Percentiles rank a stretch among this genome's conserved stretches.
These are phyloP conservation scores for Vicia villosa DNA, from an alignment of 306 rosid genomes.

Conservation along the genomic window DNA sequence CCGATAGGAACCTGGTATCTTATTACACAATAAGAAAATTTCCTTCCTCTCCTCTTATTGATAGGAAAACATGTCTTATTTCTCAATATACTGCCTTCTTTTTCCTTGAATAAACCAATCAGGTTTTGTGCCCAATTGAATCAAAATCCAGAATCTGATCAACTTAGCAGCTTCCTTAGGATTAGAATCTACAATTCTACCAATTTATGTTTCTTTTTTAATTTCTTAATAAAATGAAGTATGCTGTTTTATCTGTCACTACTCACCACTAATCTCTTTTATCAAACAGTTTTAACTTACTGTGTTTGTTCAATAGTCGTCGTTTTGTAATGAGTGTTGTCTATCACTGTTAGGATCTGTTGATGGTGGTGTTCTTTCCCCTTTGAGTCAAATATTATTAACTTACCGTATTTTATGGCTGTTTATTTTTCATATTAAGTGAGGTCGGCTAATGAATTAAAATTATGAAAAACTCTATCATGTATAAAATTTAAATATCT, in stretches of 20 bases:
- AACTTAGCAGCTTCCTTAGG: conserved; percentile 7
- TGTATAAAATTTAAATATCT: not conserved
- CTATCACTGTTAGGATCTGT: not conserved
- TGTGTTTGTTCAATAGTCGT: conserved; percentile 17
- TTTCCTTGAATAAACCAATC: not conserved
- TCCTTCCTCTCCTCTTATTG: not conserved
- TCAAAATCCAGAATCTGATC: not conserved
- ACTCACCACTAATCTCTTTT: not conserved
- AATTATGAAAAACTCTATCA: not conserved
- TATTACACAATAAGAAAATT: not conserved
- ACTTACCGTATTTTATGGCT: no score
- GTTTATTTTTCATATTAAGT: no score
- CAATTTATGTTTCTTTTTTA: not conserved
- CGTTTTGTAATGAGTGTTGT: not conserved
- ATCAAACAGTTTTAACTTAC: not conserved
- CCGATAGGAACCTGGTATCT: not conserved
- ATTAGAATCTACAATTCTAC: no score
- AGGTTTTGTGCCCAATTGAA: conserved; percentile 8
- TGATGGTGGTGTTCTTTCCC: not conserved
- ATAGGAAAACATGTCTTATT: not conserved
- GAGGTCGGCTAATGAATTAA: not conserved
- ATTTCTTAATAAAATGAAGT: no score
- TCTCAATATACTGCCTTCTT: not conserved
- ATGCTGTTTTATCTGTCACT: not conserved
- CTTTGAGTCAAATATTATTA: not conserved